phyloP scores from a whole-genome alignment of 306 rosid genomes.

The Castanea mollissima region DNA sequence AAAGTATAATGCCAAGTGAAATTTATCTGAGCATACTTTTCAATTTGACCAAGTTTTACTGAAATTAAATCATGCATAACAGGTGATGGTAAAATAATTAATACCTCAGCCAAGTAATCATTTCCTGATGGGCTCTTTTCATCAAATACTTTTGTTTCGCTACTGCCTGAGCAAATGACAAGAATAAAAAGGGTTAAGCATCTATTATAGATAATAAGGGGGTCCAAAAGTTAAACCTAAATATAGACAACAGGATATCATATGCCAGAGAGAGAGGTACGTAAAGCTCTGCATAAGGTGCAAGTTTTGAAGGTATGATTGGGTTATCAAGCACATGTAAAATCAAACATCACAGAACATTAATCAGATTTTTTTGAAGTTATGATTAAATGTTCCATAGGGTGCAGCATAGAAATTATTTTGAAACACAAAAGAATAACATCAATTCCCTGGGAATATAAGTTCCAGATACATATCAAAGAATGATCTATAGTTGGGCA shows the following conservation, averaged over 20 bases:
- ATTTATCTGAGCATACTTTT: background rate
- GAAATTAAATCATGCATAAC: background rate
- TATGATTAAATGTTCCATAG: background rate
- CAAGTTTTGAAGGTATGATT: background rate
- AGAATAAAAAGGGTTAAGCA: slow-evolving; percentile 19
- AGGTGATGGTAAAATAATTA: background rate
- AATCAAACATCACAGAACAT: background rate
- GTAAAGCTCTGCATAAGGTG: background rate
- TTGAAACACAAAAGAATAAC: background rate
- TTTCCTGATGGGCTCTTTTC: slow-evolving; percentile 89
- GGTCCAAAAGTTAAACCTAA: background rate
- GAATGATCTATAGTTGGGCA: background rate
- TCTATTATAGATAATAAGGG: background rate
- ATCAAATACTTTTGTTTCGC: slow-evolving; percentile 73
- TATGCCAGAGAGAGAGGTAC: background rate
- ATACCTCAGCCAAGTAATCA: slow-evolving; percentile 93
- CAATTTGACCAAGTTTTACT: background rate
- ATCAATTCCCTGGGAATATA: background rate
- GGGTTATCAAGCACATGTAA: background rate
- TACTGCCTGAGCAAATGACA: slow-evolving; percentile 52
- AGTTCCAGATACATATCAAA: background rate
- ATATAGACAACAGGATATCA: background rate
- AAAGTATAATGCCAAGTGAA: background rate
- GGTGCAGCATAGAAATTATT: background rate
- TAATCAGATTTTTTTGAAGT: background rate